Percentiles rank a stretch among this genome's conserved stretches.
phyloP scores from a whole-genome alignment of 2,329 filamentous ascomycete species.

The Penicillium verrucosum region DNA sequence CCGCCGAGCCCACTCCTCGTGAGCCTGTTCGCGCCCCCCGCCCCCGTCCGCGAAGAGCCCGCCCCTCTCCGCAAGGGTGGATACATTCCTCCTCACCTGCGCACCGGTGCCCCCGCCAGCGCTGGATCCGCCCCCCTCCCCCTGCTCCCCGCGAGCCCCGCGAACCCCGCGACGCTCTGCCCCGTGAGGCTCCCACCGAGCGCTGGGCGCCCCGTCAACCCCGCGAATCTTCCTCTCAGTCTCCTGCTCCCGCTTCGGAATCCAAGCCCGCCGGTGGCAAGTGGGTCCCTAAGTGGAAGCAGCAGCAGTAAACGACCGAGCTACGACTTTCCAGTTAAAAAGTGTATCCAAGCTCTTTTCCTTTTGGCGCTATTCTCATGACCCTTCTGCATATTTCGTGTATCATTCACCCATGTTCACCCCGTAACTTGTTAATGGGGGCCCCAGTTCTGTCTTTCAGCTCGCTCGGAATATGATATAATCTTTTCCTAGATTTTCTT shows the following conservation, averaged over 20 bases:
- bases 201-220: constrained; percentile 33
- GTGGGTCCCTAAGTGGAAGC: constrained; percentile 41
- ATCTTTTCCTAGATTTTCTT: background rate
- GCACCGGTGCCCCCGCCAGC: constrained; percentile 28
- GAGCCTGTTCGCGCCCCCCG: background rate
- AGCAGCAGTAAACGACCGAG: constrained; percentile 32
- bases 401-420: constrained; percentile 21
- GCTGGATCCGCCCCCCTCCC: constrained; percentile 28
- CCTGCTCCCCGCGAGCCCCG: constrained; percentile 30
- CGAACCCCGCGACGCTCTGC: constrained; percentile 13
- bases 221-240: constrained; percentile 31
- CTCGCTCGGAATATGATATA: constrained; percentile 6
- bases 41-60: constrained; percentile 31
- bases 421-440: constrained; percentile 3
- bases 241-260: constrained; percentile 27
- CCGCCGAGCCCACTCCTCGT: constrained; percentile 11
- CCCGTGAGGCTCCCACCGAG: constrained; percentile 31
- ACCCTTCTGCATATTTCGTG: constrained; percentile 27
- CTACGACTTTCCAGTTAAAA: constrained; percentile 24
- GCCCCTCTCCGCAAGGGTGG: constrained; percentile 31
- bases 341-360: constrained; percentile 24
- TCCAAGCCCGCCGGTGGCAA: constrained; percentile 28
- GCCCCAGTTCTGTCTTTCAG: constrained; percentile 11
- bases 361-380: constrained; percentile 27
- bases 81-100: constrained; percentile 43